Percentiles rank a stretch among this genome's conserved stretches.
phyloP scores from a whole-genome alignment of 441 rosid species.

The Erodium texanum region DNA sequence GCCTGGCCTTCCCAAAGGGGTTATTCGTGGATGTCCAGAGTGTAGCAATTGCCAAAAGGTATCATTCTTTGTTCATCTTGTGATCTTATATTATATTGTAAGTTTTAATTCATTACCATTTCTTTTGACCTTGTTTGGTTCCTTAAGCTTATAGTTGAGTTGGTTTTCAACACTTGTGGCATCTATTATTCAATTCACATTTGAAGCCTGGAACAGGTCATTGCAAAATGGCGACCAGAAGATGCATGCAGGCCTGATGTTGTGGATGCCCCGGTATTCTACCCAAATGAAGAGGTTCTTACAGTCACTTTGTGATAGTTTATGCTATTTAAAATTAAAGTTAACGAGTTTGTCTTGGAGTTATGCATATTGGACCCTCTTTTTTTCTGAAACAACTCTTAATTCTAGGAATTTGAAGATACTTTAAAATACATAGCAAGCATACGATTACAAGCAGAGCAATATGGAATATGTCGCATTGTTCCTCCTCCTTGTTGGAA shows the following conservation, averaged over 20 bases:
- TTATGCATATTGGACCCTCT: conserved; percentile 2
- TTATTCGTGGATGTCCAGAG: conserved; percentile 64
- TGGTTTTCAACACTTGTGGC: not conserved
- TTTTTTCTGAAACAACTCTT: conserved; percentile 18
- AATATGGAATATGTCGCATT: conserved; percentile 93
- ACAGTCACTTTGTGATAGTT: conserved; percentile 19
- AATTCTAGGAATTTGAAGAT: conserved; percentile 87
- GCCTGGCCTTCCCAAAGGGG: conserved; percentile 71
- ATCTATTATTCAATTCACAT: conserved; percentile 22
- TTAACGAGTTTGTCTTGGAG: not conserved
- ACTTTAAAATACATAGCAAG: conserved; percentile 75
- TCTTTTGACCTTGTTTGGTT: not conserved
- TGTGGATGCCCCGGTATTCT: conserved; percentile 84
- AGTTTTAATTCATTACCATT: not conserved
- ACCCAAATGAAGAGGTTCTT: conserved; percentile 89
- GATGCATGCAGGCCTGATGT: conserved; percentile 60
- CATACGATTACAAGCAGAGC: conserved; percentile 78
- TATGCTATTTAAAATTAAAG: conserved; percentile 17
- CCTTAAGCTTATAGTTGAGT: conserved; percentile 11
- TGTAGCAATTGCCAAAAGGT: conserved; percentile 95
- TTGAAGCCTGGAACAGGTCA: conserved; percentile 44
- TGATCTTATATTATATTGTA: not conserved
- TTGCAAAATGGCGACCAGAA: conserved; percentile 76
- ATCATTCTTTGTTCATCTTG: conserved; percentile 14
- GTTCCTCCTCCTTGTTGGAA: conserved; percentile 98